phyloP scores from a whole-genome alignment of 768 basidiomycete genomes.

The Lactarius sp. region DNA sequence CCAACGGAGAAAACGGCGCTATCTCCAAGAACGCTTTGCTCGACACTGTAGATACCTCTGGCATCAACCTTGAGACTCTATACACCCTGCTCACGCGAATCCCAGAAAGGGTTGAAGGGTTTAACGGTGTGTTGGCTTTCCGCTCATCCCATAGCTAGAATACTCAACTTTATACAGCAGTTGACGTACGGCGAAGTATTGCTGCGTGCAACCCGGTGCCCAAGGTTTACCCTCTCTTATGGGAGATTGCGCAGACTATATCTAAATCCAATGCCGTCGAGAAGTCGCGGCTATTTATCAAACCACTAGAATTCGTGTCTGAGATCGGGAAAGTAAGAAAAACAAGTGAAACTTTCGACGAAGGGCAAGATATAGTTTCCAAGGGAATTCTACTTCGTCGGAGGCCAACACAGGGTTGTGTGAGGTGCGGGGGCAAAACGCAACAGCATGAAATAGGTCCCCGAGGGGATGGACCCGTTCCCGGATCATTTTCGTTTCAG shows the following conservation, averaged over 20 bases:
- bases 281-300: slow-evolving; percentile 67
- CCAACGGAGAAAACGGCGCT: slow-evolving; percentile 57
- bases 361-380: slow-evolving; percentile 55
- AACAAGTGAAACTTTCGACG: slow-evolving; percentile 34
- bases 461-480: slow-evolving; percentile 27
- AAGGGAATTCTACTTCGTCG: slow-evolving; percentile 48
- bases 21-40: slow-evolving; percentile 59
- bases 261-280: slow-evolving; percentile 48
- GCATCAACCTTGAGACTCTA: slow-evolving; percentile 53
- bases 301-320: slow-evolving; percentile 65
- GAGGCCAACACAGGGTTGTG: slow-evolving; percentile 42
- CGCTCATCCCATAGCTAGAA: background rate
- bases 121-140: slow-evolving; percentile 27
- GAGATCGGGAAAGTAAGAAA: slow-evolving; percentile 45
- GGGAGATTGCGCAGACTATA: slow-evolving; percentile 43
- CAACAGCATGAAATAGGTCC: slow-evolving; percentile 33
- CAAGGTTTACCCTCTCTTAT: slow-evolving; percentile 41
- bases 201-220: slow-evolving; percentile 55
- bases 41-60: slow-evolving; percentile 60
- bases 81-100: slow-evolving; percentile 43
- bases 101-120: slow-evolving; percentile 30
- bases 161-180: slow-evolving; percentile 37
- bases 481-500: slow-evolving; percentile 32
- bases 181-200: slow-evolving; percentile 48
- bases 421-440: slow-evolving; percentile 60